These are phyloP conservation scores for Pestalotiopsis sp. DNA, from an alignment of 2,329 filamentous ascomycete genomes.

Conservation along the genomic window DNA sequence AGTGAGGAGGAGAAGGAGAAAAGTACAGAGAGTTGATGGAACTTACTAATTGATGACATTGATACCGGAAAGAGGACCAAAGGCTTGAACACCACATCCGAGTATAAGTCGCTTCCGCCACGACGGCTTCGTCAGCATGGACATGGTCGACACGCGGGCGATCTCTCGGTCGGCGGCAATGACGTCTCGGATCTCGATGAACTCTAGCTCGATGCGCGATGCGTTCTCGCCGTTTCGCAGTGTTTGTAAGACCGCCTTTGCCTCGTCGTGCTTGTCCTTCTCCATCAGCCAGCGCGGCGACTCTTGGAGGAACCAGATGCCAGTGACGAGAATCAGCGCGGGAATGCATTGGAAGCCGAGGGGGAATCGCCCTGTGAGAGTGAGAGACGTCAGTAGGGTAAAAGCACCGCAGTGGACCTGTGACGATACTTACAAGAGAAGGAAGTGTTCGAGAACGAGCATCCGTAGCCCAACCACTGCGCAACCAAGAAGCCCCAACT, in stretches of 20 bases:
- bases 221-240: slow-evolving; percentile 31
- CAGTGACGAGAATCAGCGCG: not conserved
- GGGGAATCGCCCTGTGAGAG: not conserved
- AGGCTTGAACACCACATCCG: slow-evolving; percentile 49
- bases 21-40: not conserved
- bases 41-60: slow-evolving; percentile 44
- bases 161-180: slow-evolving; percentile 38
- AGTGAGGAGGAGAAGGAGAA: too few species aligned
- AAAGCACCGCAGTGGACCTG: not conserved
- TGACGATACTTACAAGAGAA: slow-evolving; percentile 4
- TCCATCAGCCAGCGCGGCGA: slow-evolving; percentile 45
- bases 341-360: slow-evolving; percentile 1
- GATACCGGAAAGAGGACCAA: slow-evolving; percentile 49
- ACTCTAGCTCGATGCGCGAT: slow-evolving; percentile 40
- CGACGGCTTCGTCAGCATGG: slow-evolving; percentile 42
- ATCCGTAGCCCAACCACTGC: slow-evolving; percentile 5
- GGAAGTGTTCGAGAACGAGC: not conserved
- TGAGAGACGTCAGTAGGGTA: not conserved
- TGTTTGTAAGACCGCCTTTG: slow-evolving; percentile 37
- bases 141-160: slow-evolving; percentile 40
- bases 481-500: slow-evolving; percentile 8
- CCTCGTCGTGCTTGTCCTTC: slow-evolving; percentile 57
- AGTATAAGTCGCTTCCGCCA: slow-evolving; percentile 49
- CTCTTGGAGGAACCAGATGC: slow-evolving; percentile 2
- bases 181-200: slow-evolving; percentile 40